phyloP scores from a whole-genome alignment of 2,329 filamentous ascomycete genomes.

The Ascochyta rabiei region DNA sequence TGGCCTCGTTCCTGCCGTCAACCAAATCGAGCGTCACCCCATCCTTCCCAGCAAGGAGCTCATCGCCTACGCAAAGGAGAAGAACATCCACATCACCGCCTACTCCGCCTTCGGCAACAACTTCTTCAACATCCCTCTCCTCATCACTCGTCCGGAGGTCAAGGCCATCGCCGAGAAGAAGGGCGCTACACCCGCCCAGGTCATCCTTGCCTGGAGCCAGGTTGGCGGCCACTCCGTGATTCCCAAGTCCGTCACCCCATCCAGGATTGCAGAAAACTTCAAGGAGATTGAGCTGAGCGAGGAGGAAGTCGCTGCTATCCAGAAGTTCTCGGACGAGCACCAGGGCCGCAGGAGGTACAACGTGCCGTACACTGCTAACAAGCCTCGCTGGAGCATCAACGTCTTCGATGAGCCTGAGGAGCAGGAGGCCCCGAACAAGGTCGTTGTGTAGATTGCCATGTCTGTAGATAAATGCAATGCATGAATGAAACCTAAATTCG shows the following conservation, averaged over 20 bases:
- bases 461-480: not conserved
- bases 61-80: slow-evolving; percentile 36
- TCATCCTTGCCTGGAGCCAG: slow-evolving; percentile 87
- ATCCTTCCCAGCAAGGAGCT: slow-evolving; percentile 38
- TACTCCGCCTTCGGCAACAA: slow-evolving; percentile 53
- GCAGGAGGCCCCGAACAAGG: slow-evolving; percentile 29
- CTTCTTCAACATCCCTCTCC: slow-evolving; percentile 60
- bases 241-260: slow-evolving; percentile 37
- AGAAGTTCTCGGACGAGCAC: slow-evolving; percentile 59
- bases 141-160: slow-evolving; percentile 71
- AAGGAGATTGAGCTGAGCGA: slow-evolving; percentile 35
- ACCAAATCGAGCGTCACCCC: slow-evolving; percentile 42
- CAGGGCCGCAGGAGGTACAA: slow-evolving; percentile 35
- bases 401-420: slow-evolving; percentile 43
- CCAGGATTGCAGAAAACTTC: slow-evolving; percentile 38
- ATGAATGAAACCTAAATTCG: not conserved
- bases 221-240: slow-evolving; percentile 57
- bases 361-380: slow-evolving; percentile 53
- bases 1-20: slow-evolving; percentile 34
- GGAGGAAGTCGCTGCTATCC: slow-evolving; percentile 30
- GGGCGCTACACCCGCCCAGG: slow-evolving; percentile 73
- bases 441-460: slow-evolving; percentile 12
- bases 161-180: slow-evolving; percentile 69
- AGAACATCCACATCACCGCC: slow-evolving; percentile 42
- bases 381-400: slow-evolving; percentile 36